Percentiles rank a stretch among this genome's conserved stretches.
Evolutionary conservation across 805 yeast species (phyloP).

Genomic region (Hanseniaspora meyeri): DNA sequence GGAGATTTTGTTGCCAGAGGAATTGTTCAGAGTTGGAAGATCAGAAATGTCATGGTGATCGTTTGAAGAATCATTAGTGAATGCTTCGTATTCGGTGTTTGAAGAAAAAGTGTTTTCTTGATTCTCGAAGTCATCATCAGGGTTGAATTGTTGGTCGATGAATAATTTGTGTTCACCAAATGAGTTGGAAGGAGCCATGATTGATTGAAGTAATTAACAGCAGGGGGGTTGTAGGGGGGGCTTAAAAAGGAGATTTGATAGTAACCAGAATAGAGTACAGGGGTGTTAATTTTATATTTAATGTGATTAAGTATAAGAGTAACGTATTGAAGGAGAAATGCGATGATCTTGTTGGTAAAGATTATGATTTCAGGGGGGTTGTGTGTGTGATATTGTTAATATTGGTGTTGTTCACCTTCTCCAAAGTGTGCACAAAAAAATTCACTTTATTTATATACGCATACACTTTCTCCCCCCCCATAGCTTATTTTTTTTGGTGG

Average conservation of each 20-base stretch:
- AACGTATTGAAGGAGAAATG: not conserved
- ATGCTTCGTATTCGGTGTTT: not conserved
- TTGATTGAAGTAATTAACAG: not conserved
- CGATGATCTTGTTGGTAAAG: no score
- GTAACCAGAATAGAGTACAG: constrained; percentile 4
- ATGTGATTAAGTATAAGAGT: not conserved
- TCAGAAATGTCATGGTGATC: not conserved
- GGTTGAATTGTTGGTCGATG: constrained; percentile 12
- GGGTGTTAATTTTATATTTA: not conserved
- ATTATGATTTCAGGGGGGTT: not conserved
- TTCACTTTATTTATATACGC: no score
- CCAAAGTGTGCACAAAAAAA: no score
- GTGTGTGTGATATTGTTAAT: no score
- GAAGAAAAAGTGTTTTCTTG: not conserved
- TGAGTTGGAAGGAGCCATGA: constrained; percentile 6
- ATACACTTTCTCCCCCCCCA: no score
- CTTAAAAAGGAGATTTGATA: not conserved
- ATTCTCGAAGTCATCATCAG: constrained; percentile 9
- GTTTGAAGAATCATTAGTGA: not conserved
- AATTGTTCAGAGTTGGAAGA: constrained; percentile 2
- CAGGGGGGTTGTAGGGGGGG: not conserved
- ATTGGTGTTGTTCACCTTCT: not conserved
- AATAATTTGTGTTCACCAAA: constrained; percentile 12
- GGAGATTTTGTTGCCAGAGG: not conserved
- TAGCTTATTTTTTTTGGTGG: no score